Evolutionary conservation across 108 stramenopile species (phyloP).

Genomic region (Conticribra guillardii): DNA sequence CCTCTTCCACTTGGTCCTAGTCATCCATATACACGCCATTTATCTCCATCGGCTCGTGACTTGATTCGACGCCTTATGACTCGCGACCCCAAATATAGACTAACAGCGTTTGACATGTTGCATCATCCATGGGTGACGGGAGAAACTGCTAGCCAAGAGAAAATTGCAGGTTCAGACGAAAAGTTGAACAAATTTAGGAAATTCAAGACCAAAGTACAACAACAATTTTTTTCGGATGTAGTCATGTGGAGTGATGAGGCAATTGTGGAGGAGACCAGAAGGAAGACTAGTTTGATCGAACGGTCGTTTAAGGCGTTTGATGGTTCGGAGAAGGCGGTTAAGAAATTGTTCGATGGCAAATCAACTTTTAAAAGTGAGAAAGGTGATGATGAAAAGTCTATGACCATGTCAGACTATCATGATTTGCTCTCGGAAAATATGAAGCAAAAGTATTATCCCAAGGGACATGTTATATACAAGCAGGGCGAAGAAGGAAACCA

Average conservation of each 20-base stretch:
- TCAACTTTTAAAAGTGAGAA: constrained; percentile 31
- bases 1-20: constrained; percentile 53
- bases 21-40: constrained; percentile 54
- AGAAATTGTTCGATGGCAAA: constrained; percentile 11
- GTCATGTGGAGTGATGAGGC: constrained; percentile 61
- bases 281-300: constrained; percentile 74
- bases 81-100: constrained; percentile 63
- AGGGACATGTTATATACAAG: constrained; percentile 71
- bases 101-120: constrained; percentile 83
- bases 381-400: constrained; percentile 33
- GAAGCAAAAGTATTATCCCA: constrained; percentile 79
- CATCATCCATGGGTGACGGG: constrained; percentile 92
- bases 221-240: constrained; percentile 73
- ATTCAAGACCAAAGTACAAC: constrained; percentile 70
- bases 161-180: constrained; percentile 74
- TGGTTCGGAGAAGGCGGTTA: constrained; percentile 22
- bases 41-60: constrained; percentile 74
- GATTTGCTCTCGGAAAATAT: constrained; percentile 80
- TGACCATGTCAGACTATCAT: constrained; percentile 75
- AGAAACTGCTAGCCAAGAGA: constrained; percentile 70
- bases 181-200: constrained; percentile 57
- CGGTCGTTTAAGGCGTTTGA: constrained; percentile 74
- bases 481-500: constrained; percentile 70
- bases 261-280: constrained; percentile 42
- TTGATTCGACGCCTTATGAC: constrained; percentile 76